These are phyloP conservation scores for Monosporascus sp. DNA, from an alignment of 2,329 filamentous ascomycete species.

Conservation along the genomic window DNA sequence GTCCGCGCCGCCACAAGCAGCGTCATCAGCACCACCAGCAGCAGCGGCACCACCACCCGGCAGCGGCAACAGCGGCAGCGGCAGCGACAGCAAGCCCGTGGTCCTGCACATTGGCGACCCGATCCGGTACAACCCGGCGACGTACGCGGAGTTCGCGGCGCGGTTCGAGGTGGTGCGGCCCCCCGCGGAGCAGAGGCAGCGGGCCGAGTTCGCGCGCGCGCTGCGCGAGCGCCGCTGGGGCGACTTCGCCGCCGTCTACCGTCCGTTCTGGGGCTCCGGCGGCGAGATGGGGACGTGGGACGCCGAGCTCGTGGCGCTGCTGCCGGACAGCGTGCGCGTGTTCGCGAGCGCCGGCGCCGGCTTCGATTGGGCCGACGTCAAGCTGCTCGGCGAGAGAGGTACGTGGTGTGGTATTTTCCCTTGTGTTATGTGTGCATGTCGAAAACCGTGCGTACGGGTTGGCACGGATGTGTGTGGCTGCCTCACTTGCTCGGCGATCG, in stretches of 20 bases:
- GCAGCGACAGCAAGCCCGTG: constrained; percentile 35
- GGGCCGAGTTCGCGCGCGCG: constrained; percentile 44
- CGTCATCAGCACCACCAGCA: constrained; percentile 15
- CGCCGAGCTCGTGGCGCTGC: constrained; percentile 48
- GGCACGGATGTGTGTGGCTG: too few relatives aligned
- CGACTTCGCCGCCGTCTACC: constrained; percentile 46
- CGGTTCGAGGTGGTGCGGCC: constrained; percentile 50
- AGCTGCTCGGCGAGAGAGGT: constrained; percentile 57
- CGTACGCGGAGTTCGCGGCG: constrained; percentile 37
- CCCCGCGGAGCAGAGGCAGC: constrained; percentile 42
- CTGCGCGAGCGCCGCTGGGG: constrained; percentile 50
- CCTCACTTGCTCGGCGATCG: not conserved
- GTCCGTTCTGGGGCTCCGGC: constrained; percentile 60
- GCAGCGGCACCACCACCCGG: constrained; percentile 16
- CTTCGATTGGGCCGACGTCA: constrained; percentile 58
- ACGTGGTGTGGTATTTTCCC: constrained; percentile 11
- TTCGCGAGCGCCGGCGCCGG: constrained; percentile 58
- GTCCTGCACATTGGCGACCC: constrained; percentile 74
- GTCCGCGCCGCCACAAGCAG: constrained; percentile 3
- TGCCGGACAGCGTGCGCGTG: constrained; percentile 50
- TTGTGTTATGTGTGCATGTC: not conserved
- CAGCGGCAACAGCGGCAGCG: constrained; percentile 8
- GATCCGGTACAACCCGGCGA: constrained; percentile 44
- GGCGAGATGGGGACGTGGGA: constrained; percentile 64
- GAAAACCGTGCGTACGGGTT: too few relatives aligned